Percentiles rank a stretch among this genome's conserved stretches.
phyloP scores from a whole-genome alignment of 345 rosid genomes.

The Erysimum cheiranthoides region DNA sequence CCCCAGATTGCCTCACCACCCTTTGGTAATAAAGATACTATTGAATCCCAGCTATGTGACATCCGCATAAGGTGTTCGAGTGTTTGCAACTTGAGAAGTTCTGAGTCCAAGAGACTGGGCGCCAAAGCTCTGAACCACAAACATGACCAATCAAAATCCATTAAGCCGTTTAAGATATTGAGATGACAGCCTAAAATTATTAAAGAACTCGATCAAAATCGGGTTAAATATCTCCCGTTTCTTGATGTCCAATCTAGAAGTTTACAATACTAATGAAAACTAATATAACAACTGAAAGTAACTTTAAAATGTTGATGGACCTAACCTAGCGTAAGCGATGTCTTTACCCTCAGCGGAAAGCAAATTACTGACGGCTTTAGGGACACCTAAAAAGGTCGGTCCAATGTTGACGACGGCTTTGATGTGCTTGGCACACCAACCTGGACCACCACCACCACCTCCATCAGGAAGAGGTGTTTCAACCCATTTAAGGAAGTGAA shows the following conservation, averaged over 20 bases:
- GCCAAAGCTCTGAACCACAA: constrained; percentile 58
- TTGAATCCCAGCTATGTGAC: constrained; percentile 78
- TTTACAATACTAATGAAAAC: not conserved
- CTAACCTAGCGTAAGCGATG: constrained; percentile 59
- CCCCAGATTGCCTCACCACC: constrained; percentile 89
- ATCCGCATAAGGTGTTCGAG: constrained; percentile 63
- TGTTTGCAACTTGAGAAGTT: constrained; percentile 62
- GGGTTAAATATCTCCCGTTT: not conserved
- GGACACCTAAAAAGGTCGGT: constrained; percentile 71
- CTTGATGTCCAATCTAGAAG: not conserved
- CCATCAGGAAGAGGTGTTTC: constrained; percentile 67
- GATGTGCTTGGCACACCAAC: constrained; percentile 76
- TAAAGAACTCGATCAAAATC: not conserved
- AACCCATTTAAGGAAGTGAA: constrained; percentile 88
- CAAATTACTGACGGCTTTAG: constrained; percentile 64
- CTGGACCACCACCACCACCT: constrained; percentile 68
- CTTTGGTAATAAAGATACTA: constrained; percentile 68
- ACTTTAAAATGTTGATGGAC: not conserved
- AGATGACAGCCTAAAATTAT: not conserved
- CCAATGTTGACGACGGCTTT: constrained; percentile 73
- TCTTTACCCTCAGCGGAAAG: constrained; percentile 70
- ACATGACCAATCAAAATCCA: not conserved
- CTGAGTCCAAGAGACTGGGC: constrained; percentile 58
- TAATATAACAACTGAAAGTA: constrained; percentile 4
- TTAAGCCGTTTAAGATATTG: not conserved